Conservation (phyloP, 2,329 filamentous ascomycete genomes). For the Epichloe uncinata region DNA sequence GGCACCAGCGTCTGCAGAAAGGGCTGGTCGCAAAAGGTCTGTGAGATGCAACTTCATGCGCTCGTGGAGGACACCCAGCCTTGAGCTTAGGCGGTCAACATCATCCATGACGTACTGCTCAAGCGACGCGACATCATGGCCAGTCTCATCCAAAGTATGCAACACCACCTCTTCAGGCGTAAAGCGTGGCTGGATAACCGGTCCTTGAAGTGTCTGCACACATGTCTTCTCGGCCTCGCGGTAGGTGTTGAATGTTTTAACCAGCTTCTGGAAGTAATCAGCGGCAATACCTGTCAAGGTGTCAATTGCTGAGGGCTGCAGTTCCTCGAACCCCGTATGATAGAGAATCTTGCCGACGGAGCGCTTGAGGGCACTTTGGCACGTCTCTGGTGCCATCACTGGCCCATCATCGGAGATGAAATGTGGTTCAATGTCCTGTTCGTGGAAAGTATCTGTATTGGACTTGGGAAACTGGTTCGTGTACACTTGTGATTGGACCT, state of each 20-base stretch:
- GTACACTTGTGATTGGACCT: slow-evolving; percentile 93
- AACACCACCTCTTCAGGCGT: slow-evolving; percentile 75
- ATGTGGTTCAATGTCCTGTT: slow-evolving; percentile 76
- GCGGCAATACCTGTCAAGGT: slow-evolving; percentile 78
- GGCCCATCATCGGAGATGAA: slow-evolving; percentile 82
- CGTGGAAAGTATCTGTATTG: slow-evolving; percentile 75
- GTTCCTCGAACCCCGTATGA: slow-evolving; percentile 91
- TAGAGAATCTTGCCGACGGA: slow-evolving; percentile 93
- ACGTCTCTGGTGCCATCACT: slow-evolving; percentile 72
- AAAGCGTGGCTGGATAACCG: slow-evolving; percentile 49
- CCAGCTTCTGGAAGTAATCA: slow-evolving; percentile 80
- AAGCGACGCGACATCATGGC: slow-evolving; percentile 65
- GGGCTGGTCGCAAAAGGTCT: slow-evolving; percentile 90
- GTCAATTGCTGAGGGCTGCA: slow-evolving; percentile 88
- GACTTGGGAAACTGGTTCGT: slow-evolving; percentile 98
- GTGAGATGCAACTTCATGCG: slow-evolving; percentile 86
- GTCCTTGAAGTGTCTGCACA: slow-evolving; percentile 29
- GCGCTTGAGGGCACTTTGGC: slow-evolving; percentile 72
- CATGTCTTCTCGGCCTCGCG: slow-evolving; percentile 69
- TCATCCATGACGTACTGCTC: slow-evolving; percentile 88
- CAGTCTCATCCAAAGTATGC: slow-evolving; percentile 74
- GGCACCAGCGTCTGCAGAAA: slow-evolving; percentile 57
- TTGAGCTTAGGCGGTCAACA: slow-evolving; percentile 69
- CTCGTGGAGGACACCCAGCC: slow-evolving; percentile 76
- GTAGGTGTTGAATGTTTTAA: slow-evolving; percentile 67